A percentile compares a stretch with the other conserved stretches of the same genome.
Evolutionary conservation across 1,284 basidiomycete species (phyloP).

Genomic region (Irpex sp.): DNA sequence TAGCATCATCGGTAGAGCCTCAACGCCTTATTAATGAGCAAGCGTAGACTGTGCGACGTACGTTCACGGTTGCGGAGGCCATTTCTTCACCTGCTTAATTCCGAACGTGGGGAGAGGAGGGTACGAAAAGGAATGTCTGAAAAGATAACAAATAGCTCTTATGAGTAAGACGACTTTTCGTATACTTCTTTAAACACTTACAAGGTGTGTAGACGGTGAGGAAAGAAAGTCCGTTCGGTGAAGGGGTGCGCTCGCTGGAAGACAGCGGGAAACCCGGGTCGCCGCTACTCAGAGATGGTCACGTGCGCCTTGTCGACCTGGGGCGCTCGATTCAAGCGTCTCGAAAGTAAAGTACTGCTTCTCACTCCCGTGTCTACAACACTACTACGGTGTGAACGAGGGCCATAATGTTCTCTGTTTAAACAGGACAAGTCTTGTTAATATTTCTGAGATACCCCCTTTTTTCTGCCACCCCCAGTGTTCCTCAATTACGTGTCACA

Average conservation of each 20-base stretch:
- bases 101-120: slow-evolving; percentile 11
- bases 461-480: too few species aligned
- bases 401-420: background rate
- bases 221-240: background rate
- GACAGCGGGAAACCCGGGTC: slow-evolving; percentile 11
- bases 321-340: background rate
- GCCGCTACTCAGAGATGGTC: background rate
- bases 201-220: slow-evolving; percentile 3
- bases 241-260: slow-evolving; percentile 5
- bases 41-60: slow-evolving; percentile 12
- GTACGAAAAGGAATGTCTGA: slow-evolving; percentile 3
- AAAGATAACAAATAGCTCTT: background rate
- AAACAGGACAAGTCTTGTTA: too few species aligned
- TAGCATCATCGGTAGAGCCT: slow-evolving; percentile 26
- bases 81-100: slow-evolving; percentile 22
- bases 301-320: background rate
- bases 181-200: background rate
- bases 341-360: background rate
- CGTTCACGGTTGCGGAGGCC: slow-evolving; percentile 31
- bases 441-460: too few species aligned
- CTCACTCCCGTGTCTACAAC: background rate
- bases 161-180: background rate
- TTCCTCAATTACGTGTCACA: background rate
- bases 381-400: background rate
- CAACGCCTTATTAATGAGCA: background rate